Evolutionary conservation across 345 rosid genomes (phyloP).

Genomic region (Brassica carinata): DNA sequence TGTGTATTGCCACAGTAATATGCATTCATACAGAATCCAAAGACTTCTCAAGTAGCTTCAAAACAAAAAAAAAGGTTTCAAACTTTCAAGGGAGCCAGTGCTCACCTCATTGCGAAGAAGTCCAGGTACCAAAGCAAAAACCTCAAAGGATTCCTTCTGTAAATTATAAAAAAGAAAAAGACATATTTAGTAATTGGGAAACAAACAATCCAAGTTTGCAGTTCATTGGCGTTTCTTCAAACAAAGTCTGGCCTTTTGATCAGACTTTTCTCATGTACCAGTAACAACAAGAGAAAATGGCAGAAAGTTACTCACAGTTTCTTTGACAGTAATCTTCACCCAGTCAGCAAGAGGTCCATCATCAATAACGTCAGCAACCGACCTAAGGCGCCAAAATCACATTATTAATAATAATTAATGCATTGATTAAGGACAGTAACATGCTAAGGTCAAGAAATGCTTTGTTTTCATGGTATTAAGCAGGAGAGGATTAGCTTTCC

Average conservation of each 20-base stretch:
- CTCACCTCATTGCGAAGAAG: slow-evolving; percentile 82
- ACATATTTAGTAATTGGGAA: too few species aligned
- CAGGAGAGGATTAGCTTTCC: slow-evolving; percentile 35
- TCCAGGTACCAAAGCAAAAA: slow-evolving; percentile 88
- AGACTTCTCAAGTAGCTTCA: slow-evolving; percentile 16
- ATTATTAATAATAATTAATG: background rate
- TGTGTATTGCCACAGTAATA: slow-evolving; percentile 10
- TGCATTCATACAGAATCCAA: background rate
- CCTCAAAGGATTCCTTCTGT: slow-evolving; percentile 79
- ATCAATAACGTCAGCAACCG: slow-evolving; percentile 58
- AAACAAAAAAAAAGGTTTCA: background rate
- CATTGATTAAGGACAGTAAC: background rate
- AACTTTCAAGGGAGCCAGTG: slow-evolving; percentile 9
- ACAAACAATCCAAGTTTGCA: slow-evolving; percentile 8
- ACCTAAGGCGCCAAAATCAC: slow-evolving; percentile 44
- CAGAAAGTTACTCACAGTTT: slow-evolving; percentile 53
- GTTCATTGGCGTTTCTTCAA: slow-evolving; percentile 1
- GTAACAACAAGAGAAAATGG: background rate
- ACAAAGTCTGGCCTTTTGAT: slow-evolving; percentile 1
- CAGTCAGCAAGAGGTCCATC: slow-evolving; percentile 83
- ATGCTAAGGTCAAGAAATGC: background rate
- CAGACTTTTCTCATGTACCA: background rate
- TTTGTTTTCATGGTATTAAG: slow-evolving; percentile 2
- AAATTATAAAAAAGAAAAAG: slow-evolving; percentile 6
- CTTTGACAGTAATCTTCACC: slow-evolving; percentile 89